A percentile compares a stretch with the other conserved stretches of the same genome.
Conservation (phyloP, 495 filamentous ascomycete species). For the Immersiella caudata region DNA sequence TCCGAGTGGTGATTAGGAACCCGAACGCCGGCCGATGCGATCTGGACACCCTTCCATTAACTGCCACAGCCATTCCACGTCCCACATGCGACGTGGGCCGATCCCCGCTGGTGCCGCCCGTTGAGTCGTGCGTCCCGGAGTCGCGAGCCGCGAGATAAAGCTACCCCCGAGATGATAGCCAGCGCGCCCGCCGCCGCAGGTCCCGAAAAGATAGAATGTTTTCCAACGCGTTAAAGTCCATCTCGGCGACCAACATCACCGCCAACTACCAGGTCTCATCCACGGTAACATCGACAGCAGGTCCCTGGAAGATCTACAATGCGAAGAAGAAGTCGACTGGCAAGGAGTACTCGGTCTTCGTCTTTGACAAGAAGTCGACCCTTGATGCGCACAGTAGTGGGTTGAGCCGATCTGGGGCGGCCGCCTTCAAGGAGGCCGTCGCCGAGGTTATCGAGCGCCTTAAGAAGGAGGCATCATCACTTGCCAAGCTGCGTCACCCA, state of each 20-base stretch:
- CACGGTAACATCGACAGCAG: constrained; percentile 69
- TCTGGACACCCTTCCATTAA: not conserved
- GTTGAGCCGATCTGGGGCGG: constrained; percentile 53
- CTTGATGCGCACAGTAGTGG: constrained; percentile 72
- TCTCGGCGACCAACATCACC: constrained; percentile 82
- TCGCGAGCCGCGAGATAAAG: not conserved
- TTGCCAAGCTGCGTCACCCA: constrained; percentile 86
- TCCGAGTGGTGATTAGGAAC: not conserved
- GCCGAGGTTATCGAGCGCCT: constrained; percentile 89
- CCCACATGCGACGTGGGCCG: not conserved
- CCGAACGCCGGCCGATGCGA: not conserved
- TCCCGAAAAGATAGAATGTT: constrained; percentile 66
- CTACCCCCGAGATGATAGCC: constrained; percentile 22
- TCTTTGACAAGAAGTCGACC: constrained; percentile 80
- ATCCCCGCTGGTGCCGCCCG: not conserved
- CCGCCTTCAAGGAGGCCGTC: constrained; percentile 72
- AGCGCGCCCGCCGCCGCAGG: constrained; percentile 1
- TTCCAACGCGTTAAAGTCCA: constrained; percentile 85
- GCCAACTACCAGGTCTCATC: constrained; percentile 82
- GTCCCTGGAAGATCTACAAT: constrained; percentile 96
- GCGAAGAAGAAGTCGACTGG: constrained; percentile 93
- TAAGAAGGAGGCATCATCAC: constrained; percentile 84
- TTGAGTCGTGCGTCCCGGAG: not conserved
- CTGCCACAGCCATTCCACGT: constrained; percentile 4
- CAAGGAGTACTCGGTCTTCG: constrained; percentile 86